Evolutionary conservation across 1,139 yeast genomes (phyloP), one percentile per base, ranked within the genome.

Genomic region (Taiozyma sp.): DNA sequence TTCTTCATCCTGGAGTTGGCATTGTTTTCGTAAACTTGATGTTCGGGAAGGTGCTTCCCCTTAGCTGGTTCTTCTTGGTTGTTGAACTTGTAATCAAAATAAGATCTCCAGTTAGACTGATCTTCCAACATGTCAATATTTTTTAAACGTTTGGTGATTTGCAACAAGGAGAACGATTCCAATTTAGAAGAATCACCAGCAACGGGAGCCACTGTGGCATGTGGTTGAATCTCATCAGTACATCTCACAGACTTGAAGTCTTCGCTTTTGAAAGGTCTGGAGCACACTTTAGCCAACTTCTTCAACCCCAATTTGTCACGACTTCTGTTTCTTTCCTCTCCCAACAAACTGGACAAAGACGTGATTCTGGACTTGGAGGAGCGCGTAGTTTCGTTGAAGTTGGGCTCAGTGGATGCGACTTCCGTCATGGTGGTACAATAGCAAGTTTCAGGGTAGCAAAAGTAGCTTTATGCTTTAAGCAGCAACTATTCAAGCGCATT

Each of bases 251-350:
- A 36, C 6, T 42, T 42, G 13, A 27, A 27, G 16, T 34, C 24
- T 8, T 46, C 52, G 44, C 36, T 51, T 53, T 56, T 49, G 19
- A 54, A 52, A 6, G 58, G 53, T 43, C 55, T 59, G 6, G 68
- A 58, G 39, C 64, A 60, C 2, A 59, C 63, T 45, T 52, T 63
- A 1, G 68, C 65, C 2, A 65, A 32, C 43, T 56, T 58, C 51
- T 59, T 61, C 23, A 65, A 49, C 3, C 67, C 62, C 16, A 57
- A 39, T 42, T 54, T 59, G 10, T 59, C 63, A 13, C 46, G 47
- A 2, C 43, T 42, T n/a, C 39, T 47, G n/a, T 14, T 40, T 10
- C 43, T 46, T 3, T 45, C 12, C 8, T 50, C 58, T 27, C 49
- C 51, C 38, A 52, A 41, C 32, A 58, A 23, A 43, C 62, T 58